These are phyloP conservation scores for Teunomyces funiuensis DNA, from an alignment of 805 yeast genomes.

Conservation along the genomic window DNA sequence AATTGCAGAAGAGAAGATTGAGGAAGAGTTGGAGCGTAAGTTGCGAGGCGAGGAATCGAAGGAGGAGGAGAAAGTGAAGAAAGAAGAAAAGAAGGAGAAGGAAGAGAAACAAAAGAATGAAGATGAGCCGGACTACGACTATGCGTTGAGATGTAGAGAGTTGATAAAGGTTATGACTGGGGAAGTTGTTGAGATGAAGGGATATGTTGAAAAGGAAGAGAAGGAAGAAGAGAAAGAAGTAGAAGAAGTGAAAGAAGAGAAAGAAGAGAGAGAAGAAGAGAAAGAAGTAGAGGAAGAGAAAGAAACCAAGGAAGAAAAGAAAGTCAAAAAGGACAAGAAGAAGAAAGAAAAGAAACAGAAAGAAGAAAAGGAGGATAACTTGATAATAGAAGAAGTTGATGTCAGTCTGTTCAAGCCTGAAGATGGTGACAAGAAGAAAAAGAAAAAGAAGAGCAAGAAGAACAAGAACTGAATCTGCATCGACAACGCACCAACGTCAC, in stretches of 20 bases:
- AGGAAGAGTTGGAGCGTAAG: conserved; percentile 33
- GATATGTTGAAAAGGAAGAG: conserved; percentile 15
- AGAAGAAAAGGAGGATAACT: conserved; percentile 12
- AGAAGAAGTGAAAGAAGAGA: conserved; percentile 10
- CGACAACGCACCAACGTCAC: not conserved
- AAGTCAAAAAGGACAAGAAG: conserved; percentile 8
- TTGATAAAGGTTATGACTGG: conserved; percentile 36
- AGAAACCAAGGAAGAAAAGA: too few relatives aligned
- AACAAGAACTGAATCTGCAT: conserved; percentile 1
- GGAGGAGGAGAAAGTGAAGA: conserved; percentile 20
- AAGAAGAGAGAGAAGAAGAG: conserved; percentile 8
- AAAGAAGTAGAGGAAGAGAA: conserved; percentile 9
- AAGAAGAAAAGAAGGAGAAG: conserved; percentile 12
- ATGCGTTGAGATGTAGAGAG: conserved; percentile 42
- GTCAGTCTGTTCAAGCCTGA: conserved; percentile 5
- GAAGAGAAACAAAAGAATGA: conserved; percentile 10
- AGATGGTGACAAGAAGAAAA: conserved; percentile 9
- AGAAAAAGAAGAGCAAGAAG: conserved; percentile 8
- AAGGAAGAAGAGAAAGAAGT: conserved; percentile 11
- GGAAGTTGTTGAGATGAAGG: conserved; percentile 33
- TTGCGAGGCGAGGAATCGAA: conserved; percentile 18
- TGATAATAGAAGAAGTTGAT: conserved; percentile 11
- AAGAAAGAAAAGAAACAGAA: conserved; percentile 15
- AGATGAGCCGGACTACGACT: conserved; percentile 32
- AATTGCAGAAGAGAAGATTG: conserved; percentile 41